These are phyloP conservation scores for Schwanniomyces occidentalis DNA, from an alignment of 805 yeast genomes.

Conservation along the genomic window DNA sequence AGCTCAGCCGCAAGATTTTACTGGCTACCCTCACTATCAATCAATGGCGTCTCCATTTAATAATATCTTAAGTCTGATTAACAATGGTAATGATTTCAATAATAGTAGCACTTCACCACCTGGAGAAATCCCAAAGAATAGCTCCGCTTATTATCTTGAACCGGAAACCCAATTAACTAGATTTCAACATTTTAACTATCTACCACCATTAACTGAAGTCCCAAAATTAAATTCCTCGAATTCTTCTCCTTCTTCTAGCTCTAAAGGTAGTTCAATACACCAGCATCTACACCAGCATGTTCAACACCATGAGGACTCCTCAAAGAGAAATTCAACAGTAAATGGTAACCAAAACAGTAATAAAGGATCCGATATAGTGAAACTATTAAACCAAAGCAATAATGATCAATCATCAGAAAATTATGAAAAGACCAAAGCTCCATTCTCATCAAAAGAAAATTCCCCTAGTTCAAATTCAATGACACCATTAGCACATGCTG, in stretches of 20 bases:
- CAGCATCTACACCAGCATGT: constrained; percentile 34
- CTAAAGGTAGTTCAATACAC: constrained; percentile 16
- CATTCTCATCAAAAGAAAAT: constrained; percentile 3
- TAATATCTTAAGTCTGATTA: constrained; percentile 1
- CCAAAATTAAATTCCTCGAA: constrained; percentile 67
- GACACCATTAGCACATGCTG: constrained; percentile 44
- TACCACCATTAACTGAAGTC: constrained; percentile 69
- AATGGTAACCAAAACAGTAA: constrained; percentile 6
- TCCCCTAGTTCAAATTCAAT: constrained; percentile 17
- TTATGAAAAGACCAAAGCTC: constrained; percentile 1
- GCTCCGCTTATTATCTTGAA: constrained; percentile 26
- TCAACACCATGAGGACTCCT: constrained; percentile 18
- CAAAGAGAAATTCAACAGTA: background rate
- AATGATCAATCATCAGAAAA: background rate
- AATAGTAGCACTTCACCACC: constrained; percentile 5
- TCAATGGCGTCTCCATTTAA: constrained; percentile 3
- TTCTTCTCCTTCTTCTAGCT: constrained; percentile 35
- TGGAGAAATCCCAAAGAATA: constrained; percentile 1
- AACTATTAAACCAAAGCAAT: constrained; percentile 40
- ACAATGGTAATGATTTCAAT: constrained; percentile 6
- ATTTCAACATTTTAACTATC: constrained; percentile 70
- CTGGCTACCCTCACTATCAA: background rate
- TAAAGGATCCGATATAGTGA: constrained; percentile 46
- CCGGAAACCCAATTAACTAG: constrained; percentile 58
- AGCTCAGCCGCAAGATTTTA: constrained; percentile 1